Base-by-base conservation (phyloP, 257 asterid genomes). In the Orobanche coerulescens region DNA sequence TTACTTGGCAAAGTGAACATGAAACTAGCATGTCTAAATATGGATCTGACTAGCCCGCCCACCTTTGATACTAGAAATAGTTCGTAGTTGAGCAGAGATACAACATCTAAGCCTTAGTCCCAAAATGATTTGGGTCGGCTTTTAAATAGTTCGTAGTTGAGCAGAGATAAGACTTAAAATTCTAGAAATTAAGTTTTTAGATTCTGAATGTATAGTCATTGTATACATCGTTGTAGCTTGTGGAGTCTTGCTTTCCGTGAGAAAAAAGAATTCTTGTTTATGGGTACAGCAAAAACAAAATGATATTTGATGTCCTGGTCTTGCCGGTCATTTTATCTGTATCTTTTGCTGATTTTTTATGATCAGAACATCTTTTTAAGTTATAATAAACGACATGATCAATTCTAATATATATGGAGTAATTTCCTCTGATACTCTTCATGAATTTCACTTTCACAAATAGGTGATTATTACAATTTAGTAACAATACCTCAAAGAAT, bases 231-330 rank as follows among this genome's bases (percentile, higher is more conserved):
- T 23, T 40, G 69, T 56, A 58, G 55, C 63, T 23, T 61, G 63
- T 25, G 58, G 58, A 56, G 30, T 44, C 54, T 64, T 42, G 23
- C 48, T 64, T 52, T 48, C 14, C 33, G 50, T 20, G 44, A n/a
- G 24, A 53, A 14, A 12, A 14, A 7, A 6, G 14, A 9, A 56
- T 68, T 49, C 40, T 42, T 22, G 52, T 66, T 37, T 37, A 3
- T 12, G 8, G 1, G 42, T 53, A 30, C 20, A 44, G 62, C 49
- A 42, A 57, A 15, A 47, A 31, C 12, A 13, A 42, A 15, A 4
- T 24, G n/a, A 0, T 24, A 43, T 2, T 28, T 46, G 3, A n/a
- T n/a, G 9, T 18, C 18, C 34, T 52, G 13, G 25, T 44, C 55
- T 48, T 69, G 18, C 56, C 33, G 19, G 26, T 51, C 24, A 22